phyloP scores from a whole-genome alignment of 2,329 filamentous ascomycete genomes.

The Stemphylium beticola region DNA sequence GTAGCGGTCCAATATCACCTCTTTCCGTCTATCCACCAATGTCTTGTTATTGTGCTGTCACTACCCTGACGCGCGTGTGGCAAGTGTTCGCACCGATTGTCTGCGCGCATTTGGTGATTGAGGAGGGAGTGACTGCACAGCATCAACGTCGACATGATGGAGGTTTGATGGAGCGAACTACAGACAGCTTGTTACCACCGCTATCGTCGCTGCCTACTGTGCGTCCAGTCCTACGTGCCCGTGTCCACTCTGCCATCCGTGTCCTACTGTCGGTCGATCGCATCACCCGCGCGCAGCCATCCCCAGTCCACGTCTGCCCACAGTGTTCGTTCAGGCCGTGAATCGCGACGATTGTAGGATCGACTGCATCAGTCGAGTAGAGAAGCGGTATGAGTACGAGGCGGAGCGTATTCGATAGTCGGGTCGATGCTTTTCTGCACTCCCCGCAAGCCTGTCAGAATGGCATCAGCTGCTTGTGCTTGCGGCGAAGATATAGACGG shows the following conservation, averaged over 20 bases:
- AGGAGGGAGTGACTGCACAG: background rate
- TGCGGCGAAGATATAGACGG: background rate
- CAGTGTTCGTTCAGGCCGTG: conserved; percentile 1
- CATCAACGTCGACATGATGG: background rate
- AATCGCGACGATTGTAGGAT: background rate
- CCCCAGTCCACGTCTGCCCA: background rate
- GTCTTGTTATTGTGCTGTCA: background rate
- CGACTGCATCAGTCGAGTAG: background rate
- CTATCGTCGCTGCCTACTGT: background rate
- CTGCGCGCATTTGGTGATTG: background rate
- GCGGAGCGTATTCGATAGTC: background rate
- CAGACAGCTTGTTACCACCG: conserved; percentile 2
- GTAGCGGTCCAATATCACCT: background rate
- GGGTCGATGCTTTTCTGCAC: background rate
- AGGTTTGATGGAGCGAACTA: too few relatives aligned
- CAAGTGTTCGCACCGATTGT: background rate
- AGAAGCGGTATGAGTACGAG: background rate
- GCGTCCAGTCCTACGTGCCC: background rate
- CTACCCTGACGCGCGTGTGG: background rate
- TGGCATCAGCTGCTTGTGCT: background rate
- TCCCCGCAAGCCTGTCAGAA: background rate
- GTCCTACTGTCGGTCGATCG: too few relatives aligned
- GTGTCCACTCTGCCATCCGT: background rate
- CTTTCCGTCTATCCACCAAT: background rate
- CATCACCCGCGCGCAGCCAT: background rate